Evolutionary conservation across 805 yeast genomes (phyloP).

Genomic region (Ogataea kodamae): DNA sequence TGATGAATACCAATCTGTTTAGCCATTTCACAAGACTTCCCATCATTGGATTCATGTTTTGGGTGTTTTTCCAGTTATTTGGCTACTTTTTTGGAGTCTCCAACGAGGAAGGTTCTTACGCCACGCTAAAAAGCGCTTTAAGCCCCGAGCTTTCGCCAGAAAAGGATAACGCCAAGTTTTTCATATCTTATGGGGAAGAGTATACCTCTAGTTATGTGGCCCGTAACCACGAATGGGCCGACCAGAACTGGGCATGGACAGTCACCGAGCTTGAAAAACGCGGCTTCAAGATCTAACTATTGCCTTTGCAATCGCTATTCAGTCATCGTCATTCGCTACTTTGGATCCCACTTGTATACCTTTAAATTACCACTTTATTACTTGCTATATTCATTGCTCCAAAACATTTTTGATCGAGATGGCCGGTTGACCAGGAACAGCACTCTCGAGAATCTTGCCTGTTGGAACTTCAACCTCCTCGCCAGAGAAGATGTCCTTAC

Average conservation of each 20-base stretch:
- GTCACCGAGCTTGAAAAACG: conserved; percentile 54
- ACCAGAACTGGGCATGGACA: conserved; percentile 79
- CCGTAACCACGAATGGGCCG: conserved; percentile 53
- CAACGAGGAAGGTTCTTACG: conserved; percentile 65
- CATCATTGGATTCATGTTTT: conserved; percentile 67
- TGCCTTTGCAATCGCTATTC: too few species aligned
- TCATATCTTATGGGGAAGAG: conserved; percentile 56
- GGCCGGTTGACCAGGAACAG: conserved; percentile 95
- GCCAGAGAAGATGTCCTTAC: conserved; percentile 65
- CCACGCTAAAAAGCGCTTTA: conserved; percentile 61
- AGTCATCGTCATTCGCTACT: too few species aligned
- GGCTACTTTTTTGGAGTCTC: conserved; percentile 69
- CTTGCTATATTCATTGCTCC: conserved; percentile 8
- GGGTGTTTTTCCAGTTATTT: conserved; percentile 68
- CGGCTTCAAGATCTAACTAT: conserved; percentile 34
- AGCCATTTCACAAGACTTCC: conserved; percentile 78
- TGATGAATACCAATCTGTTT: conserved; percentile 76
- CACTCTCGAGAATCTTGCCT: conserved; percentile 70
- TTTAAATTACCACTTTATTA: too few species aligned
- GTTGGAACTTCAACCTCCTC: conserved; percentile 62
- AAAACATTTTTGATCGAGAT: conserved; percentile 63
- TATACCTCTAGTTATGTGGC: conserved; percentile 59
- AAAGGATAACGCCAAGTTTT: conserved; percentile 69
- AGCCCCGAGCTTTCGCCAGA: conserved; percentile 46
- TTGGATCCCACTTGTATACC: too few species aligned